A percentile compares a stretch with the other conserved stretches of the same genome.
Conservation (phyloP, 164 flowering plant species). For the Warburgia ugandensis region DNA sequence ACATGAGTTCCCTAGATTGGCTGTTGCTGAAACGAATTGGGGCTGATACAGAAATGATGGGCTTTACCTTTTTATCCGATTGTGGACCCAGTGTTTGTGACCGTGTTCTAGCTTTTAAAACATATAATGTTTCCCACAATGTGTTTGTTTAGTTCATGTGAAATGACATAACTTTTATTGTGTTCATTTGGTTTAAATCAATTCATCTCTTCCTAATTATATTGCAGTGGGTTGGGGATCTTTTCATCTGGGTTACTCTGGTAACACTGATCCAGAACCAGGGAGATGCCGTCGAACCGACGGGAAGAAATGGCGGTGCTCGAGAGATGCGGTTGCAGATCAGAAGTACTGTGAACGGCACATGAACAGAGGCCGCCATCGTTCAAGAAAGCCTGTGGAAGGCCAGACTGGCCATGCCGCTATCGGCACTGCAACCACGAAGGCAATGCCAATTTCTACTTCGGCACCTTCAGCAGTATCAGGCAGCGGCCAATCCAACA, state of each 20-base stretch:
- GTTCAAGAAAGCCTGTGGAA: conserved; percentile 99
- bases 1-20: too few species aligned
- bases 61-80: too few species aligned
- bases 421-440: conserved; percentile 38
- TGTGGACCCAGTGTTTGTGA: too few species aligned
- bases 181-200: background rate
- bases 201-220: conserved; percentile 1
- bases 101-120: too few species aligned
- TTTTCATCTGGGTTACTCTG: conserved; percentile 76
- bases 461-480: conserved; percentile 29
- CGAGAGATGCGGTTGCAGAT: conserved; percentile 85
- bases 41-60: too few species aligned
- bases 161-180: background rate
- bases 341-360: conserved; percentile 97
- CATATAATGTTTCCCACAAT: too few species aligned
- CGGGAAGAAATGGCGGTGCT: conserved; percentile 99
- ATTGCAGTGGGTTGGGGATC: conserved; percentile 78
- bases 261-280: conserved; percentile 85
- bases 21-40: too few species aligned
- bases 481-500: conserved; percentile 28
- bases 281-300: conserved; percentile 94
- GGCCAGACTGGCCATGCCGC: conserved; percentile 75
- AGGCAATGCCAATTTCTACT: conserved; percentile 32
- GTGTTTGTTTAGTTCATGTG: background rate
- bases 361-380: conserved; percentile 94